Percentiles rank a stretch among this genome's conserved stretches.
Evolutionary conservation across 257 asterid genomes (phyloP).

Genomic region (Gentiana dahurica): DNA sequence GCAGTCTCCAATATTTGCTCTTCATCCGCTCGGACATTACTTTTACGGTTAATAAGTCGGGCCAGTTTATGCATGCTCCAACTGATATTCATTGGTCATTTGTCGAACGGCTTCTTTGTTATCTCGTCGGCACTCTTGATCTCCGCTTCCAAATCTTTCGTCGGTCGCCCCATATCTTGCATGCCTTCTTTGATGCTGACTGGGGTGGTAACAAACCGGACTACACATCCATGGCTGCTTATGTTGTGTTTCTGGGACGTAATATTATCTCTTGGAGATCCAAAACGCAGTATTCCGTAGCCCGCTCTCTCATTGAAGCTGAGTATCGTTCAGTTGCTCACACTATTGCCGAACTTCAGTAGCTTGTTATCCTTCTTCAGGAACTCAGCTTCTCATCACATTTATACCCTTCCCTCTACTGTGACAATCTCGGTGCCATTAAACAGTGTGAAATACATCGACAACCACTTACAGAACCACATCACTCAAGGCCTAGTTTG

Average conservation of each 20-base stretch:
- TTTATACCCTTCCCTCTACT: too few relatives aligned
- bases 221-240: neutral
- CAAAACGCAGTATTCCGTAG: neutral
- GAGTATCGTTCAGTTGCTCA: too few relatives aligned
- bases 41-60: neutral
- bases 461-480: too few relatives aligned
- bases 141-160: neutral
- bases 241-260: neutral
- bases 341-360: too few relatives aligned
- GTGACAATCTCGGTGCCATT: too few relatives aligned
- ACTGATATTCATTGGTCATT: neutral
- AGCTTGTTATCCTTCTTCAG: too few relatives aligned
- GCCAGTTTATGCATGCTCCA: neutral
- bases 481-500: too few relatives aligned
- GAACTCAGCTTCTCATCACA: too few relatives aligned
- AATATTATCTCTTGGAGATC: neutral
- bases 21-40: neutral
- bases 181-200: neutral
- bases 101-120: neutral
- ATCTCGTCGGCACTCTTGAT: neutral
- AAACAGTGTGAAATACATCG: too few relatives aligned
- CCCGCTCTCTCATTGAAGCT: neutral
- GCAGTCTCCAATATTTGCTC: neutral
- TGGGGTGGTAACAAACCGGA: neutral
- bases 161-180: neutral